Evolutionary conservation across 73 alveolate genomes (phyloP).

Genomic region (Stentor roeselii): DNA sequence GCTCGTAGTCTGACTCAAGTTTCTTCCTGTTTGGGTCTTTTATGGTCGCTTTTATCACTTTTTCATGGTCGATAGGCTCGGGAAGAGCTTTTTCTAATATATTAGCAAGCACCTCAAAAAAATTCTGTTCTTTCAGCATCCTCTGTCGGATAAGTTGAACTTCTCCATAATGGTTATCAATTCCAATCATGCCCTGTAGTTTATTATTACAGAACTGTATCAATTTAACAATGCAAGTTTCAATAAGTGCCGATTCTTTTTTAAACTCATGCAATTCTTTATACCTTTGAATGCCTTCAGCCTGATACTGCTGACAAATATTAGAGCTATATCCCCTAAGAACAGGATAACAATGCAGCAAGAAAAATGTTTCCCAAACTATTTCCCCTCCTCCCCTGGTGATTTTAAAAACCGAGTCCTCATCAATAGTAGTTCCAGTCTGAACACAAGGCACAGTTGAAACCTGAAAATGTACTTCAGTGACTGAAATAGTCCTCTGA

Average conservation of each 20-base stretch:
- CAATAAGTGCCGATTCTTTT: not conserved
- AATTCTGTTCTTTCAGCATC: constrained; percentile 1
- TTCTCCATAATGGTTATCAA: constrained; percentile 7
- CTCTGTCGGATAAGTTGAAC: not conserved
- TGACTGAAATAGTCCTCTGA: too few relatives aligned
- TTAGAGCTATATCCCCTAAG: not conserved
- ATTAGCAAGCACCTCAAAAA: not conserved
- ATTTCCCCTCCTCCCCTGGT: not conserved
- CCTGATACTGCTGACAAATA: not conserved
- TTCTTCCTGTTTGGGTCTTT: not conserved
- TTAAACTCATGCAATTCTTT: not conserved
- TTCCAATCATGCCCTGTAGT: not conserved
- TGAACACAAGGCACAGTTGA: too few relatives aligned
- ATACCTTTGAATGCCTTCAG: not conserved
- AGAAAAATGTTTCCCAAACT: constrained; percentile 27
- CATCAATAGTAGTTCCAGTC: too few relatives aligned
- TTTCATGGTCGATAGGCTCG: not conserved
- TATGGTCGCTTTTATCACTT: not conserved
- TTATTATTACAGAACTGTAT: not conserved
- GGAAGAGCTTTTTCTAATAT: constrained; percentile 5
- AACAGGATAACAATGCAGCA: constrained; percentile 22
- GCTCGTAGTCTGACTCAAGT: not conserved
- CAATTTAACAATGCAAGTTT: not conserved
- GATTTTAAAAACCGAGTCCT: not conserved
- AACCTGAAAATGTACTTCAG: too few relatives aligned